Evolutionary conservation across 768 basidiomycete species (phyloP), one percentile per base, ranked within the genome.

Genomic region (Phylloporus scabripes): DNA sequence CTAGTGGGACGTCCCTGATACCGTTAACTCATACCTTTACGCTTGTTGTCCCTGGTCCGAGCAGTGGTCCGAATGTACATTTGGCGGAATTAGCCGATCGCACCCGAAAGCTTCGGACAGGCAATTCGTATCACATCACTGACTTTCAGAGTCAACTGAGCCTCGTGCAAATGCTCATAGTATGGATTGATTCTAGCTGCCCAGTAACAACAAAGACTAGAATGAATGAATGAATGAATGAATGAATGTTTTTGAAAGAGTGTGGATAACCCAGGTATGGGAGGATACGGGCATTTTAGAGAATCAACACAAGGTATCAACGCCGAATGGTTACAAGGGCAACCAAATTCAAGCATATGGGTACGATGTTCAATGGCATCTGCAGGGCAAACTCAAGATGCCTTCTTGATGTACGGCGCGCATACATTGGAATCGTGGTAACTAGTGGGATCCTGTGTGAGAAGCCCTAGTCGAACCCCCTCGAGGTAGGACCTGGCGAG

Each of bases 401-500:
- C 44, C 12, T 52, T 58, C 9, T 65, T 55, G 45, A 60, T 54
- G 41, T 80, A 87, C 0, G 74, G 71, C 24, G 61, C 79, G 58
- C 86, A 89, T n/a, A 89, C 85, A 48, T 78, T 57, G 0, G 79
- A 73, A 57, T 89, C 65, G 52, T 82, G 48, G 29, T 79, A 62
- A 52, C 68, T 50, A 0, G 83, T 72, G 3, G 86, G 86, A 60
- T 89, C 77, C 50, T 70, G 49, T 0, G 83, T 87, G 23, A 89
- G 66, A 66, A 74, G 87, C 1, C 84, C 84, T 6, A 70, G 63
- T 17, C 67, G 49, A 11, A 85, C 60, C 15, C 78, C 87, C 42
- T 85, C 78, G 26, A 80, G 61, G 59, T 89, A 89, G 1, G 85
- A 85, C 86, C 86, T 87, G 52, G 8, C 39, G 31, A 21, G 15